phyloP scores from a whole-genome alignment of 2,329 filamentous ascomycete species.

The Didymella keratinophila region DNA sequence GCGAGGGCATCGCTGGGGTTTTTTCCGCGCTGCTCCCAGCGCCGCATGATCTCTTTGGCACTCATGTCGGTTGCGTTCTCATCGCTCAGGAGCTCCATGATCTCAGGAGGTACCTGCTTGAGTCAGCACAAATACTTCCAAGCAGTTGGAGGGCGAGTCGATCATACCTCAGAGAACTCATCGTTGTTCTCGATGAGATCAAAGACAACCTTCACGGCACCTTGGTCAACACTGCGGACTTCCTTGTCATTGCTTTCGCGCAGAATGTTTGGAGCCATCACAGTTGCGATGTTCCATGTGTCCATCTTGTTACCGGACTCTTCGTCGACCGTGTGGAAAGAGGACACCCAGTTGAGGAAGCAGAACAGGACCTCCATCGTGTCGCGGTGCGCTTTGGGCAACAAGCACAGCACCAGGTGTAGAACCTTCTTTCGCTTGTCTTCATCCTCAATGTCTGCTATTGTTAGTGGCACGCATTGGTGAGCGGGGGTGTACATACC shows the following conservation, averaged over 20 bases:
- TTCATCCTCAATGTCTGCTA: constrained; percentile 75
- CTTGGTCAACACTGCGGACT: constrained; percentile 80
- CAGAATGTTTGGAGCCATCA: constrained; percentile 95
- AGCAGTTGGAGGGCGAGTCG: background rate
- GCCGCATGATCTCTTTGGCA: constrained; percentile 94
- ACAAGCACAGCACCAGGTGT: constrained; percentile 88
- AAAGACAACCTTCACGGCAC: constrained; percentile 91
- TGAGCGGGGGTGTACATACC: constrained; percentile 58
- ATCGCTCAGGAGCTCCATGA: constrained; percentile 86
- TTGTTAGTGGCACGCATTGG: constrained; percentile 24
- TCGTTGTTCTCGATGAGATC: constrained; percentile 92
- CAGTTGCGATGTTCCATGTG: constrained; percentile 93
- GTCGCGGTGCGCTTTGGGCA: constrained; percentile 92
- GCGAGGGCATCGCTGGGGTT: constrained; percentile 65
- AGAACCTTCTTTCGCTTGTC: constrained; percentile 84
- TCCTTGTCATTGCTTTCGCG: constrained; percentile 67
- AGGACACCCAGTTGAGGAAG: constrained; percentile 97
- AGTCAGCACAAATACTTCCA: constrained; percentile 3
- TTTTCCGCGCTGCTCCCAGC: constrained; percentile 84
- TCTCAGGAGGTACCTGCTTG: constrained; percentile 85
- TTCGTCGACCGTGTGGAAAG: constrained; percentile 96
- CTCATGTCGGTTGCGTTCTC: constrained; percentile 86
- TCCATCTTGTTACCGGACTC: constrained; percentile 99
- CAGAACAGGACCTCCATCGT: constrained; percentile 94
- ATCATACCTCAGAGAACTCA: constrained; percentile 93